Evolutionary conservation across 306 rosid genomes (phyloP).

Genomic region (Pueraria montana): DNA sequence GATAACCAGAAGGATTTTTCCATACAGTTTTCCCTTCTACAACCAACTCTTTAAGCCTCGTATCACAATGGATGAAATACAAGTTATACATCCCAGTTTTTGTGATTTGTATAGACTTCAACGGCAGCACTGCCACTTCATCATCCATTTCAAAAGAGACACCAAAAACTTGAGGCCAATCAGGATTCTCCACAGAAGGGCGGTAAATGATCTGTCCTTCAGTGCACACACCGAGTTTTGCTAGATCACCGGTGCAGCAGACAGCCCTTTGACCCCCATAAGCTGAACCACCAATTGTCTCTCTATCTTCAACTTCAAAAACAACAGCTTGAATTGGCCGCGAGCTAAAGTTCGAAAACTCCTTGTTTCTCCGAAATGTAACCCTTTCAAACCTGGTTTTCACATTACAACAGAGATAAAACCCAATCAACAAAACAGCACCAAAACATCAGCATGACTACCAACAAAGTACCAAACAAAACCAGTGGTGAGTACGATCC

Average conservation of each 20-base stretch:
- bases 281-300: constrained; percentile 93
- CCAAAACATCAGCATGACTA: background rate
- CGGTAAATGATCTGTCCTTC: constrained; percentile 90
- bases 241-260: constrained; percentile 93
- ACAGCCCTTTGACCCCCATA: constrained; percentile 99
- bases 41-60: constrained; percentile 72
- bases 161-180: constrained; percentile 88
- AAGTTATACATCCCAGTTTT: constrained; percentile 97
- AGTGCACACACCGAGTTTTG: constrained; percentile 83
- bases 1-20: constrained; percentile 92
- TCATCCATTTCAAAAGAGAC: constrained; percentile 68
- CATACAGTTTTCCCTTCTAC: constrained; percentile 93
- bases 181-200: constrained; percentile 66
- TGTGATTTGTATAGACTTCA: constrained; percentile 68
- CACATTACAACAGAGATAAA: constrained; percentile 38
- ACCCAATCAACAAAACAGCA: constrained; percentile 43
- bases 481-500: background rate
- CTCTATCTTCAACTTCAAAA: constrained; percentile 98
- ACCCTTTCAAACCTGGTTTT: constrained; percentile 86
- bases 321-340: constrained; percentile 79
- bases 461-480: constrained; percentile 4
- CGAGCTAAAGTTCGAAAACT: constrained; percentile 79
- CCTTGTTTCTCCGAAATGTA: constrained; percentile 71
- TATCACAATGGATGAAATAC: constrained; percentile 94
- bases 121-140: constrained; percentile 63